A percentile compares a stretch with the other conserved stretches of the same genome.
Conservation (phyloP, 2,329 filamentous ascomycete genomes). For the Hypomyces rosellus region DNA sequence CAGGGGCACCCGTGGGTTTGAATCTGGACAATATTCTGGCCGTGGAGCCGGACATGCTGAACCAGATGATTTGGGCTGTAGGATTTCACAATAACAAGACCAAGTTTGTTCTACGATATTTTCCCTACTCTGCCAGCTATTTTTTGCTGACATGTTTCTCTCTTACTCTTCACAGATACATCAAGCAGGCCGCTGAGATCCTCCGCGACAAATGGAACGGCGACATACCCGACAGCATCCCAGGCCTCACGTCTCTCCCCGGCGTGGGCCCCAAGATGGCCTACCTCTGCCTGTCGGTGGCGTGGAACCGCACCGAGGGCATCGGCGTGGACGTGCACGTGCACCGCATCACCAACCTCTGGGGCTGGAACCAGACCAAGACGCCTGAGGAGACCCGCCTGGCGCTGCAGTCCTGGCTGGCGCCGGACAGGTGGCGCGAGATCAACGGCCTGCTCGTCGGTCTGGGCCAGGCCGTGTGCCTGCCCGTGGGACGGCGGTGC, state of each 20-base stretch:
- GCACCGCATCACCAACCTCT: conserved; percentile 88
- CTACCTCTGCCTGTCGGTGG: conserved; percentile 76
- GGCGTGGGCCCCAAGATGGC: conserved; percentile 96
- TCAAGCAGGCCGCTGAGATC: conserved; percentile 69
- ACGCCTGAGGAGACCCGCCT: conserved; percentile 75
- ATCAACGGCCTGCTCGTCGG: conserved; percentile 88
- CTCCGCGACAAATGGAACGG: conserved; percentile 62
- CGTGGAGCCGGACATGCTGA: conserved; percentile 57
- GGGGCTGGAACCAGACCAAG: conserved; percentile 82
- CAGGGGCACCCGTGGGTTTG: conserved; percentile 46
- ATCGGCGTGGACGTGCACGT: conserved; percentile 95
- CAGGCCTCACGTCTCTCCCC: conserved; percentile 68
- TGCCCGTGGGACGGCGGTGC: conserved; percentile 73
- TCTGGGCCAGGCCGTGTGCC: conserved; percentile 78
- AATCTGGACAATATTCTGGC: conserved; percentile 73
- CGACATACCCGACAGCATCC: conserved; percentile 75
- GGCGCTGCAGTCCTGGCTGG: conserved; percentile 75
- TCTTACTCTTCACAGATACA: conserved; percentile 36
- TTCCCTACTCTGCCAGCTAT: too few relatives aligned
- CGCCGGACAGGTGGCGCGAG: conserved; percentile 79
- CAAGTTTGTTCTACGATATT: conserved; percentile 32
- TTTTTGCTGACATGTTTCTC: background rate
- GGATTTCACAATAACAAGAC: conserved; percentile 97
- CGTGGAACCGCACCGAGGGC: conserved; percentile 57
- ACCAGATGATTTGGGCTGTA: conserved; percentile 73